Evolutionary conservation across 805 yeast genomes (phyloP).

Genomic region (Kodamaea sagamina): DNA sequence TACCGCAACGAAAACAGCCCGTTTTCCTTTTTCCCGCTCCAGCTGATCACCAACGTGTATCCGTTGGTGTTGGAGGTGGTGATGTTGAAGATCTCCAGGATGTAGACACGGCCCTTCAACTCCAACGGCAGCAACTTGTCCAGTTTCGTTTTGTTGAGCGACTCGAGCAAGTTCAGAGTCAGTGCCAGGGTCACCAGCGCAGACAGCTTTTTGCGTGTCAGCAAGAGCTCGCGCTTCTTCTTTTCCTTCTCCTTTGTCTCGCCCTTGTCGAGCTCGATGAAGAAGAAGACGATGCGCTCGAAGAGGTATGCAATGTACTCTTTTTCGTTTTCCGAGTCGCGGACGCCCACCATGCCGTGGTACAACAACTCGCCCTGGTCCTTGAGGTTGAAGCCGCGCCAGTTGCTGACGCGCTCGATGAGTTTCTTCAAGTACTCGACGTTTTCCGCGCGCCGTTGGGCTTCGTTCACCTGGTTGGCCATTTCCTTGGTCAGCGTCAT

Average conservation of each 20-base stretch:
- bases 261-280: slow-evolving; percentile 29
- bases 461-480: slow-evolving; percentile 87
- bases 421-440: slow-evolving; percentile 67
- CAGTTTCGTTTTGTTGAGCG: slow-evolving; percentile 31
- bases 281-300: slow-evolving; percentile 61
- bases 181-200: slow-evolving; percentile 41
- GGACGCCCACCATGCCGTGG: slow-evolving; percentile 69
- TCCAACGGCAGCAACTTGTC: slow-evolving; percentile 42
- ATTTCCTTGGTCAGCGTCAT: slow-evolving; percentile 75
- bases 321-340: slow-evolving; percentile 71
- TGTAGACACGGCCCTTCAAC: slow-evolving; percentile 79
- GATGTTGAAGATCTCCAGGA: slow-evolving; percentile 57
- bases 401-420: slow-evolving; percentile 74
- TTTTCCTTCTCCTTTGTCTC: slow-evolving; percentile 31
- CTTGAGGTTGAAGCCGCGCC: slow-evolving; percentile 84
- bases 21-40: slow-evolving; percentile 86
- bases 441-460: slow-evolving; percentile 90
- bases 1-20: slow-evolving; percentile 84
- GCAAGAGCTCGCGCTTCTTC: slow-evolving; percentile 41
- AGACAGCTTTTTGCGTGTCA: slow-evolving; percentile 52
- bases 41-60: slow-evolving; percentile 63
- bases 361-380: slow-evolving; percentile 84
- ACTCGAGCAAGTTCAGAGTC: slow-evolving; percentile 38
- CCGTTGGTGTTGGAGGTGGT: slow-evolving; percentile 44
- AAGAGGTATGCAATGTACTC: slow-evolving; percentile 90